Percentiles rank a stretch among this genome's conserved stretches.
Conservation (phyloP, 2,329 filamentous ascomycete species). For the Xylariaceae sp. region DNA sequence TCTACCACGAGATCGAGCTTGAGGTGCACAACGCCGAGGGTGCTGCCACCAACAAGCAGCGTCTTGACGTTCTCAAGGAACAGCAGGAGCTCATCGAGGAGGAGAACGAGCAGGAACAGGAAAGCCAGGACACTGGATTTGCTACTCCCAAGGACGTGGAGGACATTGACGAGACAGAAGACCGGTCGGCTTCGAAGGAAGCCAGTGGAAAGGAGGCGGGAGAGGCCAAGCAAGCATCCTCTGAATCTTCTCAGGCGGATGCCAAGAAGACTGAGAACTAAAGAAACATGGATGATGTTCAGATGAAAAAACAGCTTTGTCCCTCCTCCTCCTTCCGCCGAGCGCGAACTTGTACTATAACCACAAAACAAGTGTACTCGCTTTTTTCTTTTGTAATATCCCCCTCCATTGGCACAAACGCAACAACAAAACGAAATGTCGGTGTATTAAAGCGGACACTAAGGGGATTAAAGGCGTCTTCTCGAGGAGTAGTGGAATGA, state of each 20-base stretch:
- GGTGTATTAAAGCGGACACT: conserved; percentile 24
- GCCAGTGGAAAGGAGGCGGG: conserved; percentile 43
- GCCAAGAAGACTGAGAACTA: conserved; percentile 17
- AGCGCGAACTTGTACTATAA: conserved; percentile 13
- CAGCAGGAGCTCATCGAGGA: conserved; percentile 97
- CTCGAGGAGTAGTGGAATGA: conserved; percentile 20
- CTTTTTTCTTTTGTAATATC: conserved; percentile 30
- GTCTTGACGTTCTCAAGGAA: conserved; percentile 95
- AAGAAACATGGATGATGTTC: neutral
- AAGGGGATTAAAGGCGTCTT: conserved; percentile 10
- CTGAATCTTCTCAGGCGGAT: conserved; percentile 7
- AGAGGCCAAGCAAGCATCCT: conserved; percentile 7
- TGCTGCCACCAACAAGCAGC: conserved; percentile 96
- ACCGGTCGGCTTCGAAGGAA: conserved; percentile 52
- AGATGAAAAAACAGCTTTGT: neutral
- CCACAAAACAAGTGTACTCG: conserved; percentile 12
- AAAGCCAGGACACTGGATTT: conserved; percentile 69
- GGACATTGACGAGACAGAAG: conserved; percentile 92
- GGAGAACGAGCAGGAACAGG: conserved; percentile 86
- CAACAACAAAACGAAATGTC: conserved; percentile 5
- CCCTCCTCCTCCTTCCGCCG: neutral
- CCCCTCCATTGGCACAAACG: neutral
- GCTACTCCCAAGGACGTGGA: conserved; percentile 78
- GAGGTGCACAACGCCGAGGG: conserved; percentile 97
- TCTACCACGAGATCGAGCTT: conserved; percentile 99